Evolutionary conservation across 2,329 filamentous ascomycete genomes (phyloP), one percentile per base, ranked within the genome.

Genomic region (Mycosphaerella sp.): DNA sequence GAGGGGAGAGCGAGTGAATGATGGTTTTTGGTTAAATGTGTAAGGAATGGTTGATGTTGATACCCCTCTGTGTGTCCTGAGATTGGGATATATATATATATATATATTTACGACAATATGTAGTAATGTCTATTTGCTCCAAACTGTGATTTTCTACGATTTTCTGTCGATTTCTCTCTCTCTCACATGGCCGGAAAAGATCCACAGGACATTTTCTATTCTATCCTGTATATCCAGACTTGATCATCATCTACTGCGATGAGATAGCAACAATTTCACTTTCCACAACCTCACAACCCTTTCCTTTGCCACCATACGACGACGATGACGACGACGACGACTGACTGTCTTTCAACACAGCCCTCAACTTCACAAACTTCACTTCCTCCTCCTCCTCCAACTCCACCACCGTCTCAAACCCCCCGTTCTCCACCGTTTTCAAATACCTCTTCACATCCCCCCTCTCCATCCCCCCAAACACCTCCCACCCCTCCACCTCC

Each of bases 401-500:
- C 6, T 58, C 53, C 4, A 58, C 47, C 21, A 48, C 48, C 3
- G 60, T 62, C 50, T 62, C 60, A 36, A 62, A 62, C 6, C 59
- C 60, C 6, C 21, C 51, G 55, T 53, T 59, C 51, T 48, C 45
- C 41, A 59, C 60, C 8, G 21, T 21, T n/a, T 53, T 9, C 47
- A 14, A 2, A 62, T 58, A 21, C 21, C 44, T 26, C 11, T 39
- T 44, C 34, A 58, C 48, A n/a, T 32, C 53, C 39, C 55, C 48
- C 10, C 34, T 53, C 34, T 47, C 54, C n/a, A 53, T 54, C 4
- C 60, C 59, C 12, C 54, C 62, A 14, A 63, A 66, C 1, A 72
- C 41, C 1, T 71, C 66, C 79, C 79, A 76, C 1, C 54, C 59
- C 5, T 59, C 55, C 17, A 76, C 67, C 42, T 75, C 73, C 0